Conservation (phyloP, 306 rosid species). For the Begonia loranthoides region DNA sequence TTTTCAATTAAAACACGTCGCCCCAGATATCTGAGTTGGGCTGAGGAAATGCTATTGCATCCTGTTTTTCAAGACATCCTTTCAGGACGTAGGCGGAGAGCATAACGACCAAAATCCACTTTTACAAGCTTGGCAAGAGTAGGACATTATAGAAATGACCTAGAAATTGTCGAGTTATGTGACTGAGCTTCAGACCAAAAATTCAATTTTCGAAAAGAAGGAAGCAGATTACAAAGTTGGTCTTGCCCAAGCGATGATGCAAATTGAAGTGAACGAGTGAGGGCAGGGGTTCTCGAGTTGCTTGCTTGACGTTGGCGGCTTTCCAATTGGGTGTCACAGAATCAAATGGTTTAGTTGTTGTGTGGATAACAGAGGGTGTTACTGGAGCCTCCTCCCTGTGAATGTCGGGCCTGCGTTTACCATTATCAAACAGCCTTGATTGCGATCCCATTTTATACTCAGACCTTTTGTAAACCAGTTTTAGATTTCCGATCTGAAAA, state of each 20-base stretch:
- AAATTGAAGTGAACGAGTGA: slow-evolving; percentile 30
- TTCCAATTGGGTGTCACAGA: slow-evolving; percentile 41
- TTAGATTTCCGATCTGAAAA: no score
- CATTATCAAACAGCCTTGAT: no score
- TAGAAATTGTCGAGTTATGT: slow-evolving; percentile 21
- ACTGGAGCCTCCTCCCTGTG: slow-evolving; percentile 47
- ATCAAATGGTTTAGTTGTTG: slow-evolving; percentile 50
- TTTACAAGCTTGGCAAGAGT: slow-evolving; percentile 31
- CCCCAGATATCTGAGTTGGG: slow-evolving; percentile 14
- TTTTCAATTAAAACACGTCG: slow-evolving; percentile 38
- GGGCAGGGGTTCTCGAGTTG: slow-evolving; percentile 62
- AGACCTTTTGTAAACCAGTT: no score
- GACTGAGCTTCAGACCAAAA: slow-evolving; percentile 12
- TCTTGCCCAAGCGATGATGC: slow-evolving; percentile 17
- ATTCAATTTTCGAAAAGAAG: no score
- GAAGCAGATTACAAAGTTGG: slow-evolving; percentile 3
- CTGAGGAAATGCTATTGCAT: slow-evolving; percentile 30
- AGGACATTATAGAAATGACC: slow-evolving; percentile 29
- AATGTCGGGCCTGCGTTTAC: slow-evolving; percentile 44
- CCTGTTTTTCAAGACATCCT: slow-evolving; percentile 21
- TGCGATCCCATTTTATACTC: no score
- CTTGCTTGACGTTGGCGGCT: slow-evolving; percentile 45
- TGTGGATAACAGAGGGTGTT: slow-evolving; percentile 31
- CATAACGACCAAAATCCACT: slow-evolving; percentile 1
- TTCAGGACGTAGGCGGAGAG: slow-evolving; percentile 13